Evolutionary conservation across 495 filamentous ascomycete genomes (phyloP).

Genomic region (Xylaria acuta): DNA sequence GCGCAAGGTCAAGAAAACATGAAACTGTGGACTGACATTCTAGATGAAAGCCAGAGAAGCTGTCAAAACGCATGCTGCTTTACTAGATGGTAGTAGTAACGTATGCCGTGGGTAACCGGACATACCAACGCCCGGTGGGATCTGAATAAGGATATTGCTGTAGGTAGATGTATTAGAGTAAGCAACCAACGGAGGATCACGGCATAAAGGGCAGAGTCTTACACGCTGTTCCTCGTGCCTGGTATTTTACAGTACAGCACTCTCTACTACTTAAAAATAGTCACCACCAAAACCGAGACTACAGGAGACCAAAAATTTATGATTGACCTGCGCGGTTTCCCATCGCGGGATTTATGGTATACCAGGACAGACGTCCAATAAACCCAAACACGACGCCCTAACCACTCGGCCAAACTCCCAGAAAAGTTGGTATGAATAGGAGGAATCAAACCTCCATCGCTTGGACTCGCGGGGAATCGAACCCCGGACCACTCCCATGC

Average conservation of each 20-base stretch:
- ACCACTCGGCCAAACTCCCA: conserved; percentile 31
- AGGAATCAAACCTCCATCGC: conserved; percentile 25
- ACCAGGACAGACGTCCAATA: neutral
- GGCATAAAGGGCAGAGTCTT: neutral
- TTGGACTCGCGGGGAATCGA: conserved; percentile 58
- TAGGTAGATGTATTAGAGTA: neutral
- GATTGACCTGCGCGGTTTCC: conserved; percentile 33
- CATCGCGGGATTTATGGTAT: conserved; percentile 28
- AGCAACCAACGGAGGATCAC: neutral
- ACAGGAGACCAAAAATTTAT: neutral
- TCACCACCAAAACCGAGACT: neutral
- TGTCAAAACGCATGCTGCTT: neutral
- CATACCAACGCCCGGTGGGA: neutral
- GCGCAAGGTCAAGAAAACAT: neutral
- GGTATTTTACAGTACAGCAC: neutral
- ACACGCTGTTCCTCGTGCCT: neutral
- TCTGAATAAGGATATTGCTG: neutral
- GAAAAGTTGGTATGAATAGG: conserved; percentile 24
- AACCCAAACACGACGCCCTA: conserved; percentile 30
- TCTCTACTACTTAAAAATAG: neutral
- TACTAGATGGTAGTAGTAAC: neutral
- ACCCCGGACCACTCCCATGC: conserved; percentile 60
- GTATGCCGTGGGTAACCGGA: neutral
- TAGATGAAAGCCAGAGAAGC: neutral
- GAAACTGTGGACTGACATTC: neutral